Percentiles rank a stretch among this genome's conserved stretches.
Conservation (phyloP, 2,329 filamentous ascomycete genomes). For the Neurospora sp. region DNA sequence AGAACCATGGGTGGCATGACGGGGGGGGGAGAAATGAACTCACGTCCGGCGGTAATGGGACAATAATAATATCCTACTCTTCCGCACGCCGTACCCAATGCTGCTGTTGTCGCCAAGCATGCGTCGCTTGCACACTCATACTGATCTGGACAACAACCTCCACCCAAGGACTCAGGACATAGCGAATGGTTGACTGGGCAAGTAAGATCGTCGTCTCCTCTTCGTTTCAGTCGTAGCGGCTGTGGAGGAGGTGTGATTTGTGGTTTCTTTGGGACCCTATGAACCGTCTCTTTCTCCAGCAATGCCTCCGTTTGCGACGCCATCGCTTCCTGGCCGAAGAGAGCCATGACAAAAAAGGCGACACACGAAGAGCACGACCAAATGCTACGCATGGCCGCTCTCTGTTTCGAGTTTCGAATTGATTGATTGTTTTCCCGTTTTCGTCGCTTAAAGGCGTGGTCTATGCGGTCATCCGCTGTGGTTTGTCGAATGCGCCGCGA, state of each 20-base stretch:
- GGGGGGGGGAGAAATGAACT: constrained; percentile 1
- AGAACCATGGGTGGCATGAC: not conserved
- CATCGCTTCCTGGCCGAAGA: constrained; percentile 15
- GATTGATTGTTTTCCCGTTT: not conserved
- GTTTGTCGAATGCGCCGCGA: not conserved
- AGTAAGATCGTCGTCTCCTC: constrained; percentile 11
- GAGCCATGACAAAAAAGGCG: constrained; percentile 15
- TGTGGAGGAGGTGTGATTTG: constrained; percentile 13
- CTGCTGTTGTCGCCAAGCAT: constrained; percentile 17
- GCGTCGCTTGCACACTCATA: constrained; percentile 15
- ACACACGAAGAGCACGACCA: constrained; percentile 19
- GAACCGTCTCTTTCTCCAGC: constrained; percentile 13
- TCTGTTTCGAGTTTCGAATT: not conserved
- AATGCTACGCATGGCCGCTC: constrained; percentile 16
- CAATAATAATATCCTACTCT: constrained; percentile 12
- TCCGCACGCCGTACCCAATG: constrained; percentile 10
- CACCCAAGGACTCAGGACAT: constrained; percentile 30
- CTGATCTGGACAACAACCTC: constrained; percentile 23
- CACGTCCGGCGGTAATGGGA: constrained; percentile 8
- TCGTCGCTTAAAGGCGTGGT: not conserved
- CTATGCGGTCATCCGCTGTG: not conserved
- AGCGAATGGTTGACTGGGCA: constrained; percentile 20
- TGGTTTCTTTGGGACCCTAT: constrained; percentile 17
- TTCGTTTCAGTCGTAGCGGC: constrained; percentile 3
- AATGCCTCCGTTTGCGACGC: constrained; percentile 17